Evolutionary conservation across 257 asterid species (phyloP), one percentile per base, ranked within the genome.

Genomic region (Cinchona pubescens): DNA sequence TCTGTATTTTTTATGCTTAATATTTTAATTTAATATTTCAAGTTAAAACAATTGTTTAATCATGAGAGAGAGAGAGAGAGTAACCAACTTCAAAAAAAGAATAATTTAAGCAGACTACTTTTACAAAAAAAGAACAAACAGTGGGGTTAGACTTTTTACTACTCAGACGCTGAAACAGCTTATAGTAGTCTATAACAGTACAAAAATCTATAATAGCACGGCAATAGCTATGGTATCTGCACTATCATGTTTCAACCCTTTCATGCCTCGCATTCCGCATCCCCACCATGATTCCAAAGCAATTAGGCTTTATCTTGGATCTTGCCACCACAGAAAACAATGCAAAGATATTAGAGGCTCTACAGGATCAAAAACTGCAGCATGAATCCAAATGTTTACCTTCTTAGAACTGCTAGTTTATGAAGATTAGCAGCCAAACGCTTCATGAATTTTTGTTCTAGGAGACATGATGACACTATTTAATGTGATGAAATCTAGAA

Each of bases 291-390:
- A n/a, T 58, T 23, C 66, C 37, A 58, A 30, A 12, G 42, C 65
- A 72, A 14, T 23, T 38, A 37, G 63, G 55, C 38, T 16, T 38
- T 55, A 6, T 58, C 68, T 42, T 56, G 53, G 51, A 38, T 14
- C 53, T 72, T 58, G 48, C 68, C 27, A 58, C 56, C 68, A 27
- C 76, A 56, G 37, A 72, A 72, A 43, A 25, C 65, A 25, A 4
- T 5, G 40, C 56, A 37, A 38, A 23, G n/a, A 56, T 15, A 56
- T 56, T 15, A 56, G 29, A 55, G 40, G 53, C 51, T 55, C 67
- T 35, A 37, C 23, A 37, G 32, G 49, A 49, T 12, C 16, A 9
- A 70, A 70, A 35, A 11, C 3, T 35, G 73, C 58, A 30, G 51
- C 53, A 72, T 9, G 58, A 25, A 32, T 48, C 58, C 65, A 48